phyloP scores from a whole-genome alignment of 202 grass and related monocot species.

The Setaria viridis region DNA sequence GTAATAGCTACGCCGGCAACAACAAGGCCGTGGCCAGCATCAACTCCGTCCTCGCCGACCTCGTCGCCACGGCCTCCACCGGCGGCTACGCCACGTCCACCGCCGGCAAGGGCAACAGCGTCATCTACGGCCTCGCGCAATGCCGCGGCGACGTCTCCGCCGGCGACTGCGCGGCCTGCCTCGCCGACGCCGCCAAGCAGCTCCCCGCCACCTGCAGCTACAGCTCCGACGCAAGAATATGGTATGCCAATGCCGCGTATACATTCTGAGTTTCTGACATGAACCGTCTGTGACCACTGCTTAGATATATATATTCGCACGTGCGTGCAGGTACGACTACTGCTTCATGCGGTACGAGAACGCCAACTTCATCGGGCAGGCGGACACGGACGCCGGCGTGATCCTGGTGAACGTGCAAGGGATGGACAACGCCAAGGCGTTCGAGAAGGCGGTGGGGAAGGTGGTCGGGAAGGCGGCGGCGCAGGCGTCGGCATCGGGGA shows the following conservation, averaged over 20 bases:
- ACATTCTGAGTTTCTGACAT: not conserved
- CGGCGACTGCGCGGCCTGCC: slow-evolving; percentile 70
- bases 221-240: slow-evolving; percentile 73
- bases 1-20: slow-evolving; percentile 29
- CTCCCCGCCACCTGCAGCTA: slow-evolving; percentile 62
- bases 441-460: slow-evolving; percentile 64
- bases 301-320: no score
- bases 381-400: slow-evolving; percentile 51
- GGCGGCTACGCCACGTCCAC: slow-evolving; percentile 68
- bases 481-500: slow-evolving; percentile 53
- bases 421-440: slow-evolving; percentile 53
- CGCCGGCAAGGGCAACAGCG: slow-evolving; percentile 47
- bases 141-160: slow-evolving; percentile 82
- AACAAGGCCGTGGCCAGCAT: slow-evolving; percentile 57
- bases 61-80: slow-evolving; percentile 69
- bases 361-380: slow-evolving; percentile 62
- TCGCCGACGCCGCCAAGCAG: slow-evolving; percentile 70
- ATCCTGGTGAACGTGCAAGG: slow-evolving; percentile 59
- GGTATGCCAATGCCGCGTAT: slow-evolving; percentile 35
- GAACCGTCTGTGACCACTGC: not conserved
- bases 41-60: slow-evolving; percentile 70
- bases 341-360: slow-evolving; percentile 87
- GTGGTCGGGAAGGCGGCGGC: slow-evolving; percentile 49
- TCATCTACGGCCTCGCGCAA: slow-evolving; percentile 88
- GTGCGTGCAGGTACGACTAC: slow-evolving; percentile 64